Conservation (phyloP, 208 protist species). For the Acanthamoeba comandoni region DNA sequence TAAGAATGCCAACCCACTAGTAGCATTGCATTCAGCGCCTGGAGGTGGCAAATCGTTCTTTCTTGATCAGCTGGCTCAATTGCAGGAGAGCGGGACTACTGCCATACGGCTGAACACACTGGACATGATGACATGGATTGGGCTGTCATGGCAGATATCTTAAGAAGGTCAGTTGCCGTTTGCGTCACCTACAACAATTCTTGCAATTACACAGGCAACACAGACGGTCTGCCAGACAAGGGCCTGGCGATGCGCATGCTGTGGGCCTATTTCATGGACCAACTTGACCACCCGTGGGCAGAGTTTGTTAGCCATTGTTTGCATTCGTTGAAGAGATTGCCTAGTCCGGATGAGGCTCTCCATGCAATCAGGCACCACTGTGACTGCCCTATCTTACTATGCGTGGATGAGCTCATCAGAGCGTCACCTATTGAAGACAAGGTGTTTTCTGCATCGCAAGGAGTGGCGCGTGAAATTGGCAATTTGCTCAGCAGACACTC, state of each 20-base stretch:
- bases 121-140: constrained; percentile 25
- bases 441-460: neutral
- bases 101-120: neutral
- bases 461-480: neutral
- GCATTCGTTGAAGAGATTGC: constrained; percentile 18
- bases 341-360: neutral
- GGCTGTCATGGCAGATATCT: neutral
- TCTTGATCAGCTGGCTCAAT: constrained; percentile 20
- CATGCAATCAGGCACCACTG: neutral
- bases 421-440: neutral
- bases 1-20: neutral
- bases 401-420: constrained; percentile 32
- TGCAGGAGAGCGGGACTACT: neutral
- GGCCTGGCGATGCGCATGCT: constrained; percentile 22
- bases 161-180: constrained; percentile 6
- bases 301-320: constrained; percentile 26
- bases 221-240: neutral
- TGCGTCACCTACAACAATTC: constrained; percentile 44
- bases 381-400: constrained; percentile 2
- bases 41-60: constrained; percentile 62
- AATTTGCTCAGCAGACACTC: neutral
- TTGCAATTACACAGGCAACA: neutral
- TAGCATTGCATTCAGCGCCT: neutral
- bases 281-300: neutral
- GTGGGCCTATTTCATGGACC: constrained; percentile 37